Evolutionary conservation across 2,329 filamentous ascomycete species (phyloP).

Genomic region (Ceratocystis smalleyi): DNA sequence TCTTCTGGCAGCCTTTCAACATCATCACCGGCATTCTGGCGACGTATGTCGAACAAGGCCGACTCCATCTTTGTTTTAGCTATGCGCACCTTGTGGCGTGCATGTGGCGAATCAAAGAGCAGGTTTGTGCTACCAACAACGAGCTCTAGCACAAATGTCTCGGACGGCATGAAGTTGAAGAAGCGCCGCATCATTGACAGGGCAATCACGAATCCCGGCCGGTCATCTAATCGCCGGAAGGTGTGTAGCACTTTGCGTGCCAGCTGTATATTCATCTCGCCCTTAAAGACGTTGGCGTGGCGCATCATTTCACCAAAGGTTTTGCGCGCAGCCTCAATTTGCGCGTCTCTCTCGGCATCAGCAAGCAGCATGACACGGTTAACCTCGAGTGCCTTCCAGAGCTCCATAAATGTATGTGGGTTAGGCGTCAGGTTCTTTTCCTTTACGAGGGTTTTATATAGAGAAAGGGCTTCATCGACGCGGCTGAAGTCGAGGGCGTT

Average conservation of each 20-base stretch:
- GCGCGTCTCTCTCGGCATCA: constrained; percentile 21
- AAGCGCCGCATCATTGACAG: constrained; percentile 29
- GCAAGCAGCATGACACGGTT: constrained; percentile 32
- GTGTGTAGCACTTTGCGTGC: constrained; percentile 36
- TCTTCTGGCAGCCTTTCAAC: constrained; percentile 19
- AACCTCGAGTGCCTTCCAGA: constrained; percentile 45
- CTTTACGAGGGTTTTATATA: constrained; percentile 40
- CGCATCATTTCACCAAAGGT: constrained; percentile 37
- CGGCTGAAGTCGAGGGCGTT: constrained; percentile 47
- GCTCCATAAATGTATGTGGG: constrained; percentile 50
- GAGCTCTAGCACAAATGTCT: constrained; percentile 34
- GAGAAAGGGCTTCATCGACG: constrained; percentile 35
- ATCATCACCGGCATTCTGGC: constrained; percentile 21
- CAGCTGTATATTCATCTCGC: constrained; percentile 30
- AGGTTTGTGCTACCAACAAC: constrained; percentile 31
- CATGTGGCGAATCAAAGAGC: constrained; percentile 27
- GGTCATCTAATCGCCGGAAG: constrained; percentile 33
- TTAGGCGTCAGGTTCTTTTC: constrained; percentile 41
- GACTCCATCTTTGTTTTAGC: constrained; percentile 31
- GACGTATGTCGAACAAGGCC: constrained; percentile 18
- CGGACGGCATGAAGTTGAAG: constrained; percentile 31
- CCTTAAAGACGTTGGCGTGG: constrained; percentile 31
- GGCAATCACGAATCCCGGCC: constrained; percentile 32
- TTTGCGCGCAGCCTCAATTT: constrained; percentile 26
- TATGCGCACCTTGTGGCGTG: constrained; percentile 28